phyloP scores from a whole-genome alignment of 73 alveolate genomes.

The Loxodes magnus region DNA sequence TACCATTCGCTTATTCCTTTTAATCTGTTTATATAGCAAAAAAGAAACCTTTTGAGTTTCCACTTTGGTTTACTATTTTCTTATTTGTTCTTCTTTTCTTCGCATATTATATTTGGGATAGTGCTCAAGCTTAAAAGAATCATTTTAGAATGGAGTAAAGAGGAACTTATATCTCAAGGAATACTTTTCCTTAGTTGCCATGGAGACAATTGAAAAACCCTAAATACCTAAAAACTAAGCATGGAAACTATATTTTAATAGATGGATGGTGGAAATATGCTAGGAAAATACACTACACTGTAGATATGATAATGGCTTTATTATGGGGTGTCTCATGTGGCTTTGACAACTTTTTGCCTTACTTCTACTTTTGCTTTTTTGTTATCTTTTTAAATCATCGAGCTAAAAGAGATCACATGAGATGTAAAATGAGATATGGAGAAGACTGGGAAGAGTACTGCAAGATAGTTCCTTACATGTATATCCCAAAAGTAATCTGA shows the following conservation, averaged over 20 bases:
- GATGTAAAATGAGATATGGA: constrained; percentile 37
- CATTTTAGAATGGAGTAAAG: constrained; percentile 1
- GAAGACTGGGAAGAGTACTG: constrained; percentile 41
- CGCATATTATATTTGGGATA: constrained; percentile 18
- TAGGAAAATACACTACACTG: constrained; percentile 37
- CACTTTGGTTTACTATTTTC: not conserved
- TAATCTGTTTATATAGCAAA: constrained; percentile 1
- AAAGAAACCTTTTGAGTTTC: not conserved
- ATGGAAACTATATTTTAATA: constrained; percentile 19
- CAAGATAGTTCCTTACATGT: not conserved
- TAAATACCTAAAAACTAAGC: constrained; percentile 28
- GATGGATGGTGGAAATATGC: constrained; percentile 43
- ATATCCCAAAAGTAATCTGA: constrained; percentile 4
- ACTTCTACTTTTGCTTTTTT: constrained; percentile 8
- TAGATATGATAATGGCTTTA: constrained; percentile 22
- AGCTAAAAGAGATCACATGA: constrained; percentile 21
- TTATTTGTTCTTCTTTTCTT: not conserved
- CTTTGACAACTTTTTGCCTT: not conserved
- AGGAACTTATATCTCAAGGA: constrained; percentile 12
- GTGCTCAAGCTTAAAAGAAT: constrained; percentile 16
- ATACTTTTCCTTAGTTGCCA: constrained; percentile 17
- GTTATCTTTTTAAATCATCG: constrained; percentile 17
- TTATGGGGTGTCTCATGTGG: constrained; percentile 8
- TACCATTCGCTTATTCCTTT: constrained; percentile 6
- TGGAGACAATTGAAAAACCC: constrained; percentile 24